These are phyloP conservation scores for Microbotryomycetes sp. DNA, from an alignment of 1,284 basidiomycete species.

Conservation along the genomic window DNA sequence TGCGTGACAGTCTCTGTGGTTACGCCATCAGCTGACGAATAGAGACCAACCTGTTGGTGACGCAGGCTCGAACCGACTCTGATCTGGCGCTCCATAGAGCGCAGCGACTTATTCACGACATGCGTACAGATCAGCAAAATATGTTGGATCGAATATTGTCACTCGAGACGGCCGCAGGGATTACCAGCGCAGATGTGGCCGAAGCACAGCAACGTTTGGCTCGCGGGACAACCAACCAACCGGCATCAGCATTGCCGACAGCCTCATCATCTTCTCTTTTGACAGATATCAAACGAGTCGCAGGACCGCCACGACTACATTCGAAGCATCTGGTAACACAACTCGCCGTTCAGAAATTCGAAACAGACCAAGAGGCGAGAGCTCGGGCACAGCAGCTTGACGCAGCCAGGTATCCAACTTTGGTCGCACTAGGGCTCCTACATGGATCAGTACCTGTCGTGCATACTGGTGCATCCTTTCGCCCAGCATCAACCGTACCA, in stretches of 20 bases:
- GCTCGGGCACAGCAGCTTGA: too few relatives aligned
- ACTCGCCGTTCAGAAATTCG: conserved; percentile 23
- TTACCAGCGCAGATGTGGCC: conserved; percentile 18
- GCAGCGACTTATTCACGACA: conserved; percentile 27
- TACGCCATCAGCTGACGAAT: too few relatives aligned
- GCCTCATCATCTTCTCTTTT: too few relatives aligned
- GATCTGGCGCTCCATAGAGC: conserved; percentile 25
- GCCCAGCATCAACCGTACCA: too few relatives aligned
- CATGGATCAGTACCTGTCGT: too few relatives aligned
- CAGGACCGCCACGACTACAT: conserved; percentile 21
- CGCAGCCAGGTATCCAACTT: too few relatives aligned
- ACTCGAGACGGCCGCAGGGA: conserved; percentile 27
- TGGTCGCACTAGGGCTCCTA: too few relatives aligned
- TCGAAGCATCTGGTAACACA: conserved; percentile 18
- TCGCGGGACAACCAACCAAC: too few relatives aligned
- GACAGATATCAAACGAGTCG: too few relatives aligned
- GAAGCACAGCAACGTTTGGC: conserved; percentile 2
- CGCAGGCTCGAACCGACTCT: neutral
- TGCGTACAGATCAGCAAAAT: conserved; percentile 27
- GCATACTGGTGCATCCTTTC: too few relatives aligned
- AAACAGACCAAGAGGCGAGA: conserved; percentile 18
- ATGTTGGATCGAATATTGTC: conserved; percentile 30
- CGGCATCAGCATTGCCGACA: too few relatives aligned
- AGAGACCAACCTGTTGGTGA: neutral
- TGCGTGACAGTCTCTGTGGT: too few relatives aligned